These are phyloP conservation scores for Citrus reticulata DNA, from an alignment of 345 rosid genomes.

Conservation along the genomic window DNA sequence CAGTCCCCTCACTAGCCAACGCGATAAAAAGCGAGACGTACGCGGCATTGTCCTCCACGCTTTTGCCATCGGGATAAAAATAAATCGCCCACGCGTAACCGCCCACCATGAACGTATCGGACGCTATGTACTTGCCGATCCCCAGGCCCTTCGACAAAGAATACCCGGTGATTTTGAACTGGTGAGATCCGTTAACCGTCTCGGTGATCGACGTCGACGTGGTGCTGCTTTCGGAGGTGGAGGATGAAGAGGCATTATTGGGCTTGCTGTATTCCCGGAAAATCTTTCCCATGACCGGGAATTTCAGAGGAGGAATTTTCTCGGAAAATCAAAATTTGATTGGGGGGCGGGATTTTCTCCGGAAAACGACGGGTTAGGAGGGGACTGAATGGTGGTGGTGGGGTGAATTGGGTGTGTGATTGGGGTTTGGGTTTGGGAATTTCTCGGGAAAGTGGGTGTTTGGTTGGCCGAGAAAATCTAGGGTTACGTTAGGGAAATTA, in stretches of 20 bases:
- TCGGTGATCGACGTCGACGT: conserved; percentile 55
- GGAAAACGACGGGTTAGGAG: neutral
- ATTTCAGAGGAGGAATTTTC: neutral
- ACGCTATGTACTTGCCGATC: conserved; percentile 55
- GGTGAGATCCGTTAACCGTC: conserved; percentile 68
- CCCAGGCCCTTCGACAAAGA: conserved; percentile 68
- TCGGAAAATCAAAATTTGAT: neutral
- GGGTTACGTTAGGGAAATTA: conserved; percentile 9
- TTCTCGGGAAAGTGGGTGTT: conserved; percentile 8
- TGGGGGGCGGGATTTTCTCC: neutral
- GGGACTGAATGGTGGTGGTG: neutral
- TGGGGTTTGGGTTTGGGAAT: neutral
- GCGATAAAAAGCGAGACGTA: conserved; percentile 68
- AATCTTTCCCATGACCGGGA: conserved; percentile 40
- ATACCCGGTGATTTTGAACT: conserved; percentile 61
- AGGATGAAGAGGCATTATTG: conserved; percentile 16
- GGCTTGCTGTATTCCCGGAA: conserved; percentile 27
- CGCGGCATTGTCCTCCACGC: conserved; percentile 58
- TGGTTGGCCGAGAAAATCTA: conserved; percentile 22
- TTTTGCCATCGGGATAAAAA: conserved; percentile 82
- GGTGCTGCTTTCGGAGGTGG: conserved; percentile 21
- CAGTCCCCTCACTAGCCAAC: conserved; percentile 66
- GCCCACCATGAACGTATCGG: conserved; percentile 61
- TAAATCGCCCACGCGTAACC: conserved; percentile 74
- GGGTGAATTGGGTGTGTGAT: neutral